Conservation (phyloP, 2,329 filamentous ascomycete species). For the Cryphonectria nitschkei region DNA sequence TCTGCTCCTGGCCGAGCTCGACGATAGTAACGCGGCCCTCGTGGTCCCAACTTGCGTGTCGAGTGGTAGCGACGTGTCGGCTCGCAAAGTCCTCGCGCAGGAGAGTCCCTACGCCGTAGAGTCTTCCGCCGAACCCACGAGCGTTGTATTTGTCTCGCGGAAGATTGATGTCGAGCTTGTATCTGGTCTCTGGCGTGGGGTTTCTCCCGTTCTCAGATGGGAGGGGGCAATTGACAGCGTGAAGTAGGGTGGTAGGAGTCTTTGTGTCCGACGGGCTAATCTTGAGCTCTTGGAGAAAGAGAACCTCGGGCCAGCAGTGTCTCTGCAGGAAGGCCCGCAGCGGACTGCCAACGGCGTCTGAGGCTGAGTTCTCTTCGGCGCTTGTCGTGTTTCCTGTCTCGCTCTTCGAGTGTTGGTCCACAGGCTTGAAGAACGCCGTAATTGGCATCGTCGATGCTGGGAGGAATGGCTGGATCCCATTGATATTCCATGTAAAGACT, state of each 20-base stretch:
- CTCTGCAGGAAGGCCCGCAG: slow-evolving; percentile 33
- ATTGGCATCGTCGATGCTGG: slow-evolving; percentile 31
- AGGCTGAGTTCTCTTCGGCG: neutral
- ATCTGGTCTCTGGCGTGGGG: slow-evolving; percentile 19
- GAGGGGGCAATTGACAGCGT: slow-evolving; percentile 31
- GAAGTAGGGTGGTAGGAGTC: slow-evolving; percentile 26
- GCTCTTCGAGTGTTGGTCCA: neutral
- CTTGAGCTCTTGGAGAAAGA: slow-evolving; percentile 37
- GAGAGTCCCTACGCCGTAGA: slow-evolving; percentile 57
- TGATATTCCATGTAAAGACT: slow-evolving; percentile 36
- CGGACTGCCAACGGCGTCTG: neutral
- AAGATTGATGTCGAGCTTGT: slow-evolving; percentile 46
- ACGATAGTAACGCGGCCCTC: slow-evolving; percentile 56
- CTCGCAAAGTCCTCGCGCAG: slow-evolving; percentile 48
- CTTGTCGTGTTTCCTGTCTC: neutral
- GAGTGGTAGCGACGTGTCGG: slow-evolving; percentile 36
- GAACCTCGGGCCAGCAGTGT: slow-evolving; percentile 34
- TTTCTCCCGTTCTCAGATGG: slow-evolving; percentile 16
- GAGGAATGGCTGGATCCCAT: slow-evolving; percentile 33
- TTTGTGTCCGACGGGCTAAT: slow-evolving; percentile 28
- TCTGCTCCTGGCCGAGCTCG: slow-evolving; percentile 34
- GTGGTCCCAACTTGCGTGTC: slow-evolving; percentile 52
- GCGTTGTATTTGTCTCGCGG: slow-evolving; percentile 54
- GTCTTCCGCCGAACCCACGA: slow-evolving; percentile 50
- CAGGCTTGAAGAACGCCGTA: slow-evolving; percentile 34